Conservation (phyloP, 768 basidiomycete genomes). For the Mycena polygramma region DNA sequence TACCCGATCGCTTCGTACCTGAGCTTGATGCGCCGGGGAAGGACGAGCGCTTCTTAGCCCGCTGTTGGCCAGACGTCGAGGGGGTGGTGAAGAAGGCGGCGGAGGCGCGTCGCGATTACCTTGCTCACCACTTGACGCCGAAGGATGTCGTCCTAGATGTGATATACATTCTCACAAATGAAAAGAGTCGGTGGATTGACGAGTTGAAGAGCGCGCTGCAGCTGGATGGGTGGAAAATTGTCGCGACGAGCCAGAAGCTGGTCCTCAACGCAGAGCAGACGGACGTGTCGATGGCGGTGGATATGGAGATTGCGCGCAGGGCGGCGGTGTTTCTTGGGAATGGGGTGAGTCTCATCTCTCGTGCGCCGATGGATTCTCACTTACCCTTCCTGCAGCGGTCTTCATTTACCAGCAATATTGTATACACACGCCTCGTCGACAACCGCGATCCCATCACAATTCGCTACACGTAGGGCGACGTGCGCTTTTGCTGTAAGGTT, state of each 20-base stretch:
- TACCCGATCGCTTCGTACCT: constrained; percentile 40
- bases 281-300: constrained; percentile 33
- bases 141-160: constrained; percentile 40
- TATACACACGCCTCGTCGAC: constrained; percentile 40
- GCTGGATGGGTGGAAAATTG: constrained; percentile 47
- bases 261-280: constrained; percentile 17
- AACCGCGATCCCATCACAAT: constrained; percentile 30
- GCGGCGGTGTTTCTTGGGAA: constrained; percentile 35
- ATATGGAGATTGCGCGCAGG: constrained; percentile 33
- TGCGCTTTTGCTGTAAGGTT: too few species aligned
- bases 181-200: constrained; percentile 49
- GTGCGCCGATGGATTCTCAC: background rate
- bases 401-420: constrained; percentile 42
- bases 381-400: constrained; percentile 35
- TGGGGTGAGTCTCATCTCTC: constrained; percentile 3
- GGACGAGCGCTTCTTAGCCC: constrained; percentile 30
- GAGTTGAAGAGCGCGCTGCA: constrained; percentile 46
- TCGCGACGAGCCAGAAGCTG: constrained; percentile 10
- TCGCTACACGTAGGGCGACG: constrained; percentile 17
- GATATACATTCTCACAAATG: constrained; percentile 56
- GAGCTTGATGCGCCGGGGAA: constrained; percentile 29
- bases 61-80: constrained; percentile 44
- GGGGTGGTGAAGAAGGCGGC: constrained; percentile 34
- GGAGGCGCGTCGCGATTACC: constrained; percentile 28
- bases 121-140: background rate